A percentile compares a stretch with the other conserved stretches of the same genome.
These are phyloP conservation scores for Calonectria leucothoes DNA, from an alignment of 2,329 filamentous ascomycete species.

Conservation along the genomic window DNA sequence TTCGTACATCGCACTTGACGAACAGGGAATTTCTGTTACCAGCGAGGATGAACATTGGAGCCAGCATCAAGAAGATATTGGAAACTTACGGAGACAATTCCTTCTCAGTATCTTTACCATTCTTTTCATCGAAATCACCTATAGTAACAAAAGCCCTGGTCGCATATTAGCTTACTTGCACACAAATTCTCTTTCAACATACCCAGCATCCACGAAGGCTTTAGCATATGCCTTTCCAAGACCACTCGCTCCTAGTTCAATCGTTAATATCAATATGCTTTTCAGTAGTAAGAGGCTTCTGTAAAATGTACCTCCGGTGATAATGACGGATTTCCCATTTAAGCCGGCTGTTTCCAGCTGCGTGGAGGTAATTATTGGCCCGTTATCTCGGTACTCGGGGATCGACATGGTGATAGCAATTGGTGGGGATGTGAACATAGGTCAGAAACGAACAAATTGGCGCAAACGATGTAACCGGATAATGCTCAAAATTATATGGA, in stretches of 20 bases:
- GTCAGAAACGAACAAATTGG: no score
- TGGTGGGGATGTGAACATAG: no score
- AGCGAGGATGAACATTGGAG: neutral
- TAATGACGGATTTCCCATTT: slow-evolving; percentile 8
- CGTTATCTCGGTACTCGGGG: slow-evolving; percentile 9
- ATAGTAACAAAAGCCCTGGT: slow-evolving; percentile 16
- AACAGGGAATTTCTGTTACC: slow-evolving; percentile 32
- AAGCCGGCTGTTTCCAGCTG: neutral
- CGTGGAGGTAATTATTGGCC: neutral
- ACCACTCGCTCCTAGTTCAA: slow-evolving; percentile 4
- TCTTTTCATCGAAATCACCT: slow-evolving; percentile 9
- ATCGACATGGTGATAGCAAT: slow-evolving; percentile 7
- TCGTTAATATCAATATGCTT: neutral
- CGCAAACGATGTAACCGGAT: neutral
- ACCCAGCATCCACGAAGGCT: slow-evolving; percentile 15
- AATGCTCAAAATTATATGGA: neutral
- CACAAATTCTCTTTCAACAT: neutral
- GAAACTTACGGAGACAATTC: slow-evolving; percentile 8
- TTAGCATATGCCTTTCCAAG: slow-evolving; percentile 17
- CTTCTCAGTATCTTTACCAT: neutral
- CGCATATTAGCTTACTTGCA: neutral
- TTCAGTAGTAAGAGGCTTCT: neutral
- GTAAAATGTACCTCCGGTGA: slow-evolving; percentile 12
- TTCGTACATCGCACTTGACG: slow-evolving; percentile 53
- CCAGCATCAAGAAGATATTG: neutral